Evolutionary conservation across 306 rosid genomes (phyloP), one percentile per base, ranked within the genome.

Genomic region (Arachis stenosperma): DNA sequence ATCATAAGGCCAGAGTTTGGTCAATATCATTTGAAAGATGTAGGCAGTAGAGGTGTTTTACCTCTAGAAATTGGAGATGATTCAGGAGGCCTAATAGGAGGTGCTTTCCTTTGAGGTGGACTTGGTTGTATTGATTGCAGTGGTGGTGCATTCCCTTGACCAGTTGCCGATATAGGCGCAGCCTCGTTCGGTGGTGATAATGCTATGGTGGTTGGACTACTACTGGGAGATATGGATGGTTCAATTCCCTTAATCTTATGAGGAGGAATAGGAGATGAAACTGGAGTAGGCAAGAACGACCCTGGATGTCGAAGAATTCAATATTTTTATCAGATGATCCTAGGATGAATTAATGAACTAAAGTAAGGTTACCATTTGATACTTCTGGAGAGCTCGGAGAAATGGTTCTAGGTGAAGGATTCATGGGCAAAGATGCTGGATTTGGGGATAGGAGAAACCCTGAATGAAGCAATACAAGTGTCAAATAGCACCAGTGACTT

Each of bases 391-490:
- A 61, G 84, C 67, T 77, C 44, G 92, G 97, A 8, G 75, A 75
- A 76, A 66, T 71, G 67, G 67, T 66, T 74, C 66, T 61, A 2
- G 80, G 58, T n/a, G 89, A 84, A 86, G 84, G 75, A 79, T 69
- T 73, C 67, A 73, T 79, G 6, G 81, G 70, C 15, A 71, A 66
- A 58, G 57, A 70, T 65, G 78, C 73, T n/a, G 90, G 90, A 55
- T 92, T 82, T 42, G 90, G 89, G 69, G 90, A 77, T 71, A 80
- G 62, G 44, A 60, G 77, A 58, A 78, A 83, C 11, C 86, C 97
- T 87, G 74, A 62, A 62, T 70, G 80, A 83, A 75, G 46, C 39
- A 69, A 52, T 27, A 64, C 2, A 75, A 51, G 5, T 17, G 47
- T 37, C 52, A 75, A 55, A 41, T 9, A 65, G 7, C 29, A 42